These are phyloP conservation scores for Clitopilus hobsonii DNA, from an alignment of 768 basidiomycete genomes.

Conservation along the genomic window DNA sequence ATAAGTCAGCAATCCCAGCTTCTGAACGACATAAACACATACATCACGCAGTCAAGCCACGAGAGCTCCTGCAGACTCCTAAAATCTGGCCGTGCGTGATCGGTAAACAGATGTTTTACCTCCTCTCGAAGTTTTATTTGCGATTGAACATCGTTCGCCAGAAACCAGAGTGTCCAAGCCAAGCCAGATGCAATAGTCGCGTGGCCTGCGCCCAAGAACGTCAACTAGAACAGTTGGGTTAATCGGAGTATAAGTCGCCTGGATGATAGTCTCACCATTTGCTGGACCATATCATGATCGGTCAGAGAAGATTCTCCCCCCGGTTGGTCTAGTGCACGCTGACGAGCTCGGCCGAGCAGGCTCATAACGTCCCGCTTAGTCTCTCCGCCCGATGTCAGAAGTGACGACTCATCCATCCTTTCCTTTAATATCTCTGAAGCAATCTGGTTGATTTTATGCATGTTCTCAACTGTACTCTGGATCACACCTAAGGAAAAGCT, in stretches of 20 bases:
- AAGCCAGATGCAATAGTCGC: slow-evolving; percentile 44
- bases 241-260: neutral
- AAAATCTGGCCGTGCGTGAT: slow-evolving; percentile 29
- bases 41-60: neutral
- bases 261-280: slow-evolving; percentile 32
- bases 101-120: slow-evolving; percentile 31
- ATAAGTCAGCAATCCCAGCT: no score
- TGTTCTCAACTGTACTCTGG: slow-evolving; percentile 24
- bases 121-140: slow-evolving; percentile 53
- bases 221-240: slow-evolving; percentile 27
- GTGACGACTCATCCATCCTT: slow-evolving; percentile 30
- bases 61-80: slow-evolving; percentile 30
- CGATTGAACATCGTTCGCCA: slow-evolving; percentile 43
- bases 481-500: no score
- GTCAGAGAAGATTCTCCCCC: slow-evolving; percentile 35
- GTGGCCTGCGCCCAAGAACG: slow-evolving; percentile 44
- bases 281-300: slow-evolving; percentile 45
- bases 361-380: slow-evolving; percentile 50
- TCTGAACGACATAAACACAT: no score
- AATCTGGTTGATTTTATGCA: slow-evolving; percentile 37
- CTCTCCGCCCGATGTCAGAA: slow-evolving; percentile 27
- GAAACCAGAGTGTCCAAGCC: slow-evolving; percentile 52
- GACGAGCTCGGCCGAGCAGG: slow-evolving; percentile 41
- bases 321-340: slow-evolving; percentile 27
- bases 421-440: slow-evolving; percentile 37